Conservation (phyloP, 1,139 yeast species). For the Suhomyces terraborum region DNA sequence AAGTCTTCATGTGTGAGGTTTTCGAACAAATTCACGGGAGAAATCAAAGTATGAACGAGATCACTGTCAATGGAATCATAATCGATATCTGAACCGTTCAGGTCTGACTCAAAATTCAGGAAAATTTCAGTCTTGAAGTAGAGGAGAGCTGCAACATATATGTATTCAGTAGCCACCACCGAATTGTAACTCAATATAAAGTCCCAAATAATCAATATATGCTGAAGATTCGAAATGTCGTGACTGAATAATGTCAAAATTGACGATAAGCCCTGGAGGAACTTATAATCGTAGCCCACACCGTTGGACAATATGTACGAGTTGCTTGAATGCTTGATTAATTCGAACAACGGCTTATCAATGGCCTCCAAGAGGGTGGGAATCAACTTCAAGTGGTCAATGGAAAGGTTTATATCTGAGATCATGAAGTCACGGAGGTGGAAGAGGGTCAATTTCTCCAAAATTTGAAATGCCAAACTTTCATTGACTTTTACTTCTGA, state of each 20-base stretch:
- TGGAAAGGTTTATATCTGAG: conserved; percentile 62
- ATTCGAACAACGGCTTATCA: conserved; percentile 54
- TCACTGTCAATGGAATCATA: conserved; percentile 40
- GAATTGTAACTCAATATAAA: conserved; percentile 53
- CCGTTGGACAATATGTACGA: conserved; percentile 32
- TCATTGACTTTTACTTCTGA: conserved; percentile 22
- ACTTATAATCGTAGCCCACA: conserved; percentile 41
- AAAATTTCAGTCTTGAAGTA: conserved; percentile 44
- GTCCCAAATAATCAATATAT: conserved; percentile 63
- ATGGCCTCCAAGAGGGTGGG: conserved; percentile 57
- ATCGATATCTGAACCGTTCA: not conserved
- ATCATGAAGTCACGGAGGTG: conserved; percentile 87
- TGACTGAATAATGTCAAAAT: conserved; percentile 80
- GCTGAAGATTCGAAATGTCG: conserved; percentile 55
- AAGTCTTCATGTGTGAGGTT: conserved; percentile 35
- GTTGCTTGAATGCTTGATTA: conserved; percentile 44
- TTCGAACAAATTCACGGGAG: conserved; percentile 37
- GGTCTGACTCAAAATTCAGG: conserved; percentile 20
- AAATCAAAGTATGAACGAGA: conserved; percentile 42
- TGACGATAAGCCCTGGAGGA: conserved; percentile 69
- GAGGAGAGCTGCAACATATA: conserved; percentile 57
- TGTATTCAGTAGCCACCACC: conserved; percentile 47
- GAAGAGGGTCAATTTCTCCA: conserved; percentile 60
- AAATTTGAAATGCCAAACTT: conserved; percentile 44
- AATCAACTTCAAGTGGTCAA: conserved; percentile 64